Conservation (phyloP, 2,329 filamentous ascomycete species). For the Chlorencoelia australis region DNA sequence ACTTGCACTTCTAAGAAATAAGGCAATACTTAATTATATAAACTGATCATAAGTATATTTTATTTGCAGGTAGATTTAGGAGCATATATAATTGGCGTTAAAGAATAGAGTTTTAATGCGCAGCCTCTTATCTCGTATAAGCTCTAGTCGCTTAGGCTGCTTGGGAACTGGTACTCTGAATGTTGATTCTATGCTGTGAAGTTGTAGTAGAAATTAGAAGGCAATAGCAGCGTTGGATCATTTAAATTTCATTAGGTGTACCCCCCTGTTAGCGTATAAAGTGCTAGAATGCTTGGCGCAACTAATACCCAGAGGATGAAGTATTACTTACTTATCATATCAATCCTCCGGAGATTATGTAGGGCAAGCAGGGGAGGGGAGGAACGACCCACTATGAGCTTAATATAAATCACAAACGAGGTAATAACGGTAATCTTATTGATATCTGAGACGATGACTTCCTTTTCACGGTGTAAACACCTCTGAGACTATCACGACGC, state of each 20-base stretch:
- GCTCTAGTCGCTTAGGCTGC: not conserved
- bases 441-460: no score
- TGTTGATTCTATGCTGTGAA: slow-evolving; percentile 2
- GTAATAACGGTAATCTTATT: no score
- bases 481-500: no score
- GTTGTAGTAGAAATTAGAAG: not conserved
- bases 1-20: slow-evolving; percentile 9
- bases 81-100: slow-evolving; percentile 5
- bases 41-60: slow-evolving; percentile 7
- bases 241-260: slow-evolving; percentile 1
- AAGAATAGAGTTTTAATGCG: slow-evolving; percentile 9
- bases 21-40: slow-evolving; percentile 8
- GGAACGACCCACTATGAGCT: no score
- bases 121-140: slow-evolving; percentile 9
- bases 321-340: no score
- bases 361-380: no score
- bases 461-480: no score
- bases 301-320: no score
- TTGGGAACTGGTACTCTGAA: slow-evolving; percentile 7
- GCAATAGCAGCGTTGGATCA: not conserved
- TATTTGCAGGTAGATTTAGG: slow-evolving; percentile 8
- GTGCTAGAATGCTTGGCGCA: no score
- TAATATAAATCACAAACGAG: no score
- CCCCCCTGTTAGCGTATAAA: not conserved
- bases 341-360: no score